Percentiles rank a stretch among this genome's conserved stretches.
These are phyloP conservation scores for Crucihimalaya himalaica DNA, from an alignment of 345 rosid species.

Conservation along the genomic window DNA sequence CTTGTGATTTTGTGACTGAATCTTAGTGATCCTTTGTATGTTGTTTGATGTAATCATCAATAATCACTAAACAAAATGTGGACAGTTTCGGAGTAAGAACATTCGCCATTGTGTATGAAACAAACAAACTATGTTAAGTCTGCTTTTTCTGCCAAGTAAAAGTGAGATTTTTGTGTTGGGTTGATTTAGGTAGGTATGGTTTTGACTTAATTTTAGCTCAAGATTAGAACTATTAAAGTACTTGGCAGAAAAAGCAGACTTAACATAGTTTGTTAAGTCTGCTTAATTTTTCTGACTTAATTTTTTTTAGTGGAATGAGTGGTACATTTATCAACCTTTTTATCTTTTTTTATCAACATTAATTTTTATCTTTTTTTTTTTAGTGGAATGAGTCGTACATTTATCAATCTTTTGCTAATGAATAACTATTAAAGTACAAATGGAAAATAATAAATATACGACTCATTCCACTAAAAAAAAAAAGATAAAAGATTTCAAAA, in stretches of 20 bases:
- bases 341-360: no score
- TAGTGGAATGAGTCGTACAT: neutral
- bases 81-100: neutral
- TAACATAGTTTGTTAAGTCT: no score
- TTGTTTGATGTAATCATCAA: constrained; percentile 1
- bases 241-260: no score
- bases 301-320: no score
- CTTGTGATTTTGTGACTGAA: neutral
- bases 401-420: neutral
- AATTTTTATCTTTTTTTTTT: no score
- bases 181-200: neutral
- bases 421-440: neutral
- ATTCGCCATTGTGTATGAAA: neutral
- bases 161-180: neutral
- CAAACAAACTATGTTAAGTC: neutral
- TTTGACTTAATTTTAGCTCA: neutral
- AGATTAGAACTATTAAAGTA: no score
- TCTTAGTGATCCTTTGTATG: neutral
- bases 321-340: no score
- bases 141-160: neutral
- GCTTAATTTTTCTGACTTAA: no score
- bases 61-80: neutral
- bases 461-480: neutral
- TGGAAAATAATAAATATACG: neutral
- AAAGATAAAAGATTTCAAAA: no score